phyloP scores from a whole-genome alignment of 441 rosid species.

The Pelargonium fulgidum region DNA sequence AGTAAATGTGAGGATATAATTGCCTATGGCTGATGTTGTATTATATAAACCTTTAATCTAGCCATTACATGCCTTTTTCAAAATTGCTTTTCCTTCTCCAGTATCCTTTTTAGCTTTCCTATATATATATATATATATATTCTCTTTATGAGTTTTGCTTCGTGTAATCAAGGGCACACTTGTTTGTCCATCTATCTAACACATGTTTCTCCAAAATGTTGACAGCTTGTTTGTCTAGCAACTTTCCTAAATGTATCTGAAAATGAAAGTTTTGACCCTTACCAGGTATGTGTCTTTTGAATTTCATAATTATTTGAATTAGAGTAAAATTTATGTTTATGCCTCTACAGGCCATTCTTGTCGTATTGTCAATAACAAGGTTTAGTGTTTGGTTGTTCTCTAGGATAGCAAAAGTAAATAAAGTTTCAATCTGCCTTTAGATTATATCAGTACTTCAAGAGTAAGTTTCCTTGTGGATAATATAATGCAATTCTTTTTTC shows the following conservation, averaged over 20 bases:
- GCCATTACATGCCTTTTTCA: too few relatives aligned
- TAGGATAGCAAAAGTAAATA: neutral
- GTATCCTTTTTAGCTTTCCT: too few relatives aligned
- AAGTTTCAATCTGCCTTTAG: neutral
- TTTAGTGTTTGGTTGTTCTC: neutral
- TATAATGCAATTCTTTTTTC: constrained; percentile 17
- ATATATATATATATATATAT: too few relatives aligned
- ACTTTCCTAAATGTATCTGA: constrained; percentile 86
- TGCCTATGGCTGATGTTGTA: neutral
- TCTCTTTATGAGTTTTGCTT: neutral
- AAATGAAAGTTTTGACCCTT: constrained; percentile 72
- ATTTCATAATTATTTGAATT: constrained; percentile 7
- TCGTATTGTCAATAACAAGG: neutral
- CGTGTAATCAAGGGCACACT: neutral
- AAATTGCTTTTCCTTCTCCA: too few relatives aligned
- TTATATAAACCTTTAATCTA: neutral
- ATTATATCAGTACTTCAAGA: neutral
- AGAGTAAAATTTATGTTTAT: neutral
- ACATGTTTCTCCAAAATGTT: constrained; percentile 12
- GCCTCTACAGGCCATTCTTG: neutral
- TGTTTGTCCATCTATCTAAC: neutral
- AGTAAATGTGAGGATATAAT: constrained; percentile 14
- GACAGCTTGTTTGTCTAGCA: constrained; percentile 88
- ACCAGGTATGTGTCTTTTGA: constrained; percentile 45
- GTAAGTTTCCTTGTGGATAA: neutral